Evolutionary conservation across 2,329 filamentous ascomycete species (phyloP), one percentile per base, ranked within the genome.

Genomic region (Ceratocystis alfenasii): DNA sequence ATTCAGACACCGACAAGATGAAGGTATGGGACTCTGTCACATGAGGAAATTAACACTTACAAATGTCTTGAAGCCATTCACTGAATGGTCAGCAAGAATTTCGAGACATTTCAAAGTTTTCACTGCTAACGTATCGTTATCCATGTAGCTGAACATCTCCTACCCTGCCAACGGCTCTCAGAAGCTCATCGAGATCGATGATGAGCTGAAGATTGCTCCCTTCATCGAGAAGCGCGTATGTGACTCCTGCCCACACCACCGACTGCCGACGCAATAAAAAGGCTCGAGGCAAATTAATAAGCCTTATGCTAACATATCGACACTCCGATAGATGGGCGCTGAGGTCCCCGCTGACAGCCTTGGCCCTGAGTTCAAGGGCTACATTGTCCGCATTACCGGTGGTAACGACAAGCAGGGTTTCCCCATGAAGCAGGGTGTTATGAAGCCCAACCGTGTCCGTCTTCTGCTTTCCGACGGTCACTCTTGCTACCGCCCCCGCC

Each of bases 331-430:
- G 82, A 94, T 94, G 90, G 90, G 90, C 76, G 85, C 87, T 75
- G 90, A 96, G 83, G 89, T 99, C 74, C 81, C 89, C 74, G 94
- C 88, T 76, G 95, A 99, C 83, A 88, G 87, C 77, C 85, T 99
- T 76, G 94, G 94, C 76, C 92, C 97, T 78, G 94, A 99, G 83
- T 99, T 95, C 89, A 96, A 96, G 86, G 94, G 94, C 80, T 99
- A 99, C 85, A 87, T 99, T 83, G 91, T 99, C 88, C 88, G 87
- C 79, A 97, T 99, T 84, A 99, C 94, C 75, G 95, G 94, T 77
- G 94, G 95, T 78, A 99, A 99, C 89, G 94, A 99, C 89, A 99
- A 99, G 90, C 95, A 99, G 86, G 94, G 94, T 84, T 99, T 99
- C 87, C 94, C 94, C 74, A 99, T 99, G 94, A 99, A 99, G 91